Evolutionary conservation across 768 basidiomycete species (phyloP).

Genomic region (Kwoniella pini): DNA sequence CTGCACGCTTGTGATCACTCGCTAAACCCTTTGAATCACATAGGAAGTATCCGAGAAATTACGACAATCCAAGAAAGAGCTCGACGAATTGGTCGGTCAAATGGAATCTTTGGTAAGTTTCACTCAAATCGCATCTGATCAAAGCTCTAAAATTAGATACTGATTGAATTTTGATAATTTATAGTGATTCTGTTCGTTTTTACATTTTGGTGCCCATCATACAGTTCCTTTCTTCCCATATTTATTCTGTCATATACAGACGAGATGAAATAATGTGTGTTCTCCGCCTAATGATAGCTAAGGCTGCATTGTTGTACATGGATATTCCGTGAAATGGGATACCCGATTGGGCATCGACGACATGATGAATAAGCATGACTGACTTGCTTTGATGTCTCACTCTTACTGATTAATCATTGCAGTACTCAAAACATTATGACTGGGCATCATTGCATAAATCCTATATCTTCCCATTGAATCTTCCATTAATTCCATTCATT

Average conservation of each 20-base stretch:
- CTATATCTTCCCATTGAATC: conserved; percentile 10
- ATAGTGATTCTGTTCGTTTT: background rate
- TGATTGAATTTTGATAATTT: no score
- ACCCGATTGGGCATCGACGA: no score
- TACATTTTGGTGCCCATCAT: background rate
- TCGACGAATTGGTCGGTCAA: conserved; percentile 75
- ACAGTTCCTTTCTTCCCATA: background rate
- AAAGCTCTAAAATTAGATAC: no score
- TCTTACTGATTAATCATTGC: no score
- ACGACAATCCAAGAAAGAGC: conserved; percentile 70
- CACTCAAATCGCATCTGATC: no score
- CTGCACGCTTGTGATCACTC: no score
- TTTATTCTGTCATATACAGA: background rate
- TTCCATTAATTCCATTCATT: conserved; percentile 22
- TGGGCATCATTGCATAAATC: background rate
- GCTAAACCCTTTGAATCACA: background rate
- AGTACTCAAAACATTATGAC: no score
- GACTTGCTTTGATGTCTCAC: no score
- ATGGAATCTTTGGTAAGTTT: conserved; percentile 66
- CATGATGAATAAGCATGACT: no score
- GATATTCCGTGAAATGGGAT: no score
- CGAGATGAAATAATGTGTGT: background rate
- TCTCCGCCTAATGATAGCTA: no score
- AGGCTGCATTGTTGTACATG: no score
- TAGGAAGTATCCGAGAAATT: conserved; percentile 75